phyloP scores from a whole-genome alignment of 768 basidiomycete species.

The Hericium alpestre region DNA sequence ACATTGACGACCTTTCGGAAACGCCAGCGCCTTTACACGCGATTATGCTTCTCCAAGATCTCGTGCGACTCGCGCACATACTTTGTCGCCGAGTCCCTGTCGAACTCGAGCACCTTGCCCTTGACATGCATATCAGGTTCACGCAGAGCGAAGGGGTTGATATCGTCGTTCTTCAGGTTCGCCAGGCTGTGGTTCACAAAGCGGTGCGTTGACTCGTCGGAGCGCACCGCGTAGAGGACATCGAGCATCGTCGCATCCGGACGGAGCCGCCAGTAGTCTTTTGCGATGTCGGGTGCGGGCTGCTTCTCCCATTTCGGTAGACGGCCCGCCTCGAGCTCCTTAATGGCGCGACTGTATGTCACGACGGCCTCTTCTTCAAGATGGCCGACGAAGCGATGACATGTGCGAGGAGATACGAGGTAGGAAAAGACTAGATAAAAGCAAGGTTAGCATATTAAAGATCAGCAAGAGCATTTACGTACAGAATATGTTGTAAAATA shows the following conservation, averaged over 20 bases:
- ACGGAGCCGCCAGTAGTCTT: conserved; percentile 86
- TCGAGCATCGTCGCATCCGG: conserved; percentile 72
- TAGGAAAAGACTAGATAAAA: conserved; percentile 55
- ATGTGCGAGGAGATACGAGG: conserved; percentile 59
- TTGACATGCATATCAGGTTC: conserved; percentile 84
- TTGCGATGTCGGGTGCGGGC: conserved; percentile 80
- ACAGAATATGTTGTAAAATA: conserved; percentile 86
- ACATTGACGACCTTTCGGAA: too few species aligned
- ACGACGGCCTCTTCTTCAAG: conserved; percentile 92
- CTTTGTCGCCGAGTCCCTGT: conserved; percentile 5
- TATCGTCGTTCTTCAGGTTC: conserved; percentile 69
- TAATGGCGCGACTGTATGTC: conserved; percentile 81
- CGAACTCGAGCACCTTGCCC: conserved; percentile 61
- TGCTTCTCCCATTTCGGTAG: conserved; percentile 72
- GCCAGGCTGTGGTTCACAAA: conserved; percentile 96
- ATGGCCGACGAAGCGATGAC: conserved; percentile 86
- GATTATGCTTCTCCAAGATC: conserved; percentile 3
- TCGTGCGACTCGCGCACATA: conserved; percentile 6
- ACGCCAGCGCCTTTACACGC: too few species aligned
- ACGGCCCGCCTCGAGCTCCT: conserved; percentile 71
- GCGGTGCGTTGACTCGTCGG: conserved; percentile 86
- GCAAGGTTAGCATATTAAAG: not conserved
- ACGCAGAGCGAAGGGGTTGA: conserved; percentile 81
- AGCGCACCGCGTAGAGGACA: conserved; percentile 83
- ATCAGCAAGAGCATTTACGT: conserved; percentile 17